Conservation (phyloP, 1,284 basidiomycete species). For the Fomitopsis schrenkii region DNA sequence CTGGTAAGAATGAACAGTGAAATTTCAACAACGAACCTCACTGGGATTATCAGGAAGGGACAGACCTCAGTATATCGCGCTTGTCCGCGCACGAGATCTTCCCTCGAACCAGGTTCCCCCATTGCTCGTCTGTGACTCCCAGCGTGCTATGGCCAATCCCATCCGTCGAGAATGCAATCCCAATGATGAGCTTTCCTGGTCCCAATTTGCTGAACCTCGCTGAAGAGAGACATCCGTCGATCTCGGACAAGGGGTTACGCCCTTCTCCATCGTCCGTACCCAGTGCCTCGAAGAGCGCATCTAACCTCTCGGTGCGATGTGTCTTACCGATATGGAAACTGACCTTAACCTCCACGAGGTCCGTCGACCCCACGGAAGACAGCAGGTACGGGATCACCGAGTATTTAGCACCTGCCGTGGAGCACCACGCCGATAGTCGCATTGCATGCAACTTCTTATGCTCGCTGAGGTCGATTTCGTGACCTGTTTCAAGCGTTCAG, state of each 20-base stretch:
- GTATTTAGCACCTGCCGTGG: background rate
- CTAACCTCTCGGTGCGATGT: background rate
- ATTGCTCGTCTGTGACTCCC: background rate
- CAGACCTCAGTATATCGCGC: background rate
- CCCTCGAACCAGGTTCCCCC: background rate
- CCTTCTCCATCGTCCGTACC: background rate
- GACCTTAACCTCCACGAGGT: background rate
- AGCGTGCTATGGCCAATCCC: background rate
- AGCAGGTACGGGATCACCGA: background rate
- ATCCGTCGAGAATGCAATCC: background rate
- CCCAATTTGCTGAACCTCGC: background rate
- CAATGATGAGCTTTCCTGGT: background rate
- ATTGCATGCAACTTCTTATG: background rate
- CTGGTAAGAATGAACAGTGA: background rate
- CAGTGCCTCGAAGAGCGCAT: background rate
- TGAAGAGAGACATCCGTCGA: background rate
- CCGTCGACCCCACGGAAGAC: background rate
- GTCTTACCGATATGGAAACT: background rate
- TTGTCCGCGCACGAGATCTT: background rate
- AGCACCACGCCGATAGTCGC: background rate
- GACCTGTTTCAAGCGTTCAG: background rate
- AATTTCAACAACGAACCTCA: no score
- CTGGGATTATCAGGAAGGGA: background rate
- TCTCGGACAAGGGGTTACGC: background rate
- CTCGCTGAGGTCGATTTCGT: background rate